Base-by-base conservation (phyloP, 1,284 basidiomycete genomes). In the Cryptococcus sp. region DNA sequence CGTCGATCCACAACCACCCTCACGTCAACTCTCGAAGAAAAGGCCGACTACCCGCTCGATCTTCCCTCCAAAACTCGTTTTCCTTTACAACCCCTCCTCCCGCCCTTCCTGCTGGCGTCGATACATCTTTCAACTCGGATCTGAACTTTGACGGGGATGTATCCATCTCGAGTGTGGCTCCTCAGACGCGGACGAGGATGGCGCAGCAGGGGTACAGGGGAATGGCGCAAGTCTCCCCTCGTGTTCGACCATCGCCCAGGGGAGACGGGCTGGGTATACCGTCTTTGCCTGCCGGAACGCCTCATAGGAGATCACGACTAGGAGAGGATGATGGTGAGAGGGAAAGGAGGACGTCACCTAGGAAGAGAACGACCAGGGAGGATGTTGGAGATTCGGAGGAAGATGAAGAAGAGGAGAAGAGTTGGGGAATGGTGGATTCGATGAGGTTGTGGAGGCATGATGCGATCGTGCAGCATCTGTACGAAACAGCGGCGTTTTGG, bases 401-500 rank as follows among this genome's bases (percentile, higher is more conserved):
- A 26, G 71, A 69, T 0, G 77, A 78, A 31, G 59, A 59, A 3
- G 78, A 81, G 34, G 83, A 85, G 2, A 55, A 53, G n/a, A 57
- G 52, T 57, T 90, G 86, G 86, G 81, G 80, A 1, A 84, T 89
- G 77, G 82, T 97, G 4, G 90, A 95, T 68, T 81, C 91, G n/a
- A 92, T 99, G 84, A 79, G 95, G 48, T 73, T 90, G 36, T 98
- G 95, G 95, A 77, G 95, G 44, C 90, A 97, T 66, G 95, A 98
- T 74, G 94, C 95, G 33, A 82, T 97, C 63, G 90, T 93, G 81
- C 94, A 97, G 71, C 94, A 98, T 75, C 76, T 98, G 25, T 97
- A 97, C 72, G 89, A 93, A 57, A 97, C 94, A 0, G 95, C 95
- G 12, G 86, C 88, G 9, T 97, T 97, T 68, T 98, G 95, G 95